Evolutionary conservation across 2,329 filamentous ascomycete species (phyloP).

Genomic region (Cladosporium sp.): DNA sequence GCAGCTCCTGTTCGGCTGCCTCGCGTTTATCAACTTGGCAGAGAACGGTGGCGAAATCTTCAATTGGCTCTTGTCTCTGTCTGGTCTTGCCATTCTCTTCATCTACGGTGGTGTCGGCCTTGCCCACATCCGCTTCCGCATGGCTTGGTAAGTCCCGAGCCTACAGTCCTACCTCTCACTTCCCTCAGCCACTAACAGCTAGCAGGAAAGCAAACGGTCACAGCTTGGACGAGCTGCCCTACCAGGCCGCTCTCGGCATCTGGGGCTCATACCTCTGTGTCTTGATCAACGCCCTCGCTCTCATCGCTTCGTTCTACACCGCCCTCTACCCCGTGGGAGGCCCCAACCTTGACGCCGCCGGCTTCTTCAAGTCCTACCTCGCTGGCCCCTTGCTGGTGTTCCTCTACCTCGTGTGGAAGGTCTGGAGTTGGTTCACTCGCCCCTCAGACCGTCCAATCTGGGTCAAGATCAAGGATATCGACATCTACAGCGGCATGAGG

Average conservation of each 20-base stretch:
- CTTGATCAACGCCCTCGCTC: slow-evolving; percentile 38
- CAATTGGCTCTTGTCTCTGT: slow-evolving; percentile 71
- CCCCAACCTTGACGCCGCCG: slow-evolving; percentile 12
- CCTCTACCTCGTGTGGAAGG: slow-evolving; percentile 34
- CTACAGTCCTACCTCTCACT: neutral
- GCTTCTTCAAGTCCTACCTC: slow-evolving; percentile 35
- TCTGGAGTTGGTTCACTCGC: slow-evolving; percentile 23
- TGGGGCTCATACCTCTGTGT: slow-evolving; percentile 44
- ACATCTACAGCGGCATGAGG: slow-evolving; percentile 41
- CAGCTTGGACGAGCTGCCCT: slow-evolving; percentile 46
- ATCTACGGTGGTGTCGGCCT: slow-evolving; percentile 77
- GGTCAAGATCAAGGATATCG: slow-evolving; percentile 36
- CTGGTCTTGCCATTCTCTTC: slow-evolving; percentile 70
- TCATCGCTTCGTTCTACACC: slow-evolving; percentile 46
- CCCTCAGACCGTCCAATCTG: slow-evolving; percentile 36
- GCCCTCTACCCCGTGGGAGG: slow-evolving; percentile 29
- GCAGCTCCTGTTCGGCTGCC: slow-evolving; percentile 66
- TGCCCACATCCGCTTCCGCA: slow-evolving; percentile 85
- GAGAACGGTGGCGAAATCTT: slow-evolving; percentile 69
- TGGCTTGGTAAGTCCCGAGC: slow-evolving; percentile 50
- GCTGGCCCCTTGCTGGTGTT: slow-evolving; percentile 34
- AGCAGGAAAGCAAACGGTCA: slow-evolving; percentile 55
- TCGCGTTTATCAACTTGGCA: slow-evolving; percentile 66
- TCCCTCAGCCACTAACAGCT: neutral
- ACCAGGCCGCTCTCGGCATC: slow-evolving; percentile 43